Percentiles rank a stretch among this genome's conserved stretches.
Evolutionary conservation across 441 rosid genomes (phyloP).

Genomic region (Populus hybrid): DNA sequence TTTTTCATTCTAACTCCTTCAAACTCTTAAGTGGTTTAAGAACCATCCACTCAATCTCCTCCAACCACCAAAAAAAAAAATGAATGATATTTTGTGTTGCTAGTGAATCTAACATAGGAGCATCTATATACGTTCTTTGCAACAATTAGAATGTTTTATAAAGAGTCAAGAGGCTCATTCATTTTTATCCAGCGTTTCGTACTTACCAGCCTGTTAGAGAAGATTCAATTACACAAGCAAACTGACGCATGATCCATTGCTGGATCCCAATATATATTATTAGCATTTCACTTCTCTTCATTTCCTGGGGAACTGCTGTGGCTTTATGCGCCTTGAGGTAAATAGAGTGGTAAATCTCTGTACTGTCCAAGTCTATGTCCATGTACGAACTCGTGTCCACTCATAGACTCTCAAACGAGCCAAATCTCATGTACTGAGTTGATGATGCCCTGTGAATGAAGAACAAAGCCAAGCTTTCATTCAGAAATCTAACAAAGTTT

Average conservation of each 20-base stretch:
- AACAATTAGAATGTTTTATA: neutral
- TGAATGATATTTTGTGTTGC: no score
- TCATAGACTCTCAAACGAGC: conserved; percentile 5
- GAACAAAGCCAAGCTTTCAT: conserved; percentile 20
- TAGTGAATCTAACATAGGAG: no score
- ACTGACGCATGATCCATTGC: neutral
- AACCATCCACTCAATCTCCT: no score
- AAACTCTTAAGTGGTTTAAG: no score
- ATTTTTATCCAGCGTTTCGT: neutral
- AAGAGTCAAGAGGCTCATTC: neutral
- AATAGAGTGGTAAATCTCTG: neutral
- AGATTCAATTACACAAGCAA: neutral
- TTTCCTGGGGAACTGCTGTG: neutral
- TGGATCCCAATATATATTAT: conserved; percentile 2
- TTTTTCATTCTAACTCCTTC: no score
- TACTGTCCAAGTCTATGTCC: no score
- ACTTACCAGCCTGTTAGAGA: no score
- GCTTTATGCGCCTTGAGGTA: conserved; percentile 7
- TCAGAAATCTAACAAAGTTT: conserved; percentile 8
- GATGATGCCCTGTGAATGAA: neutral
- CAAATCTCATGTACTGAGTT: neutral
- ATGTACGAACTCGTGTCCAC: no score
- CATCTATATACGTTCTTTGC: neutral
- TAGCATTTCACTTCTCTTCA: neutral
- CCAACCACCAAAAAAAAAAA: no score